A percentile compares a stretch with the other conserved stretches of the same genome.
Conservation (phyloP, 2,329 filamentous ascomycete genomes). For the Curvularia sp. region DNA sequence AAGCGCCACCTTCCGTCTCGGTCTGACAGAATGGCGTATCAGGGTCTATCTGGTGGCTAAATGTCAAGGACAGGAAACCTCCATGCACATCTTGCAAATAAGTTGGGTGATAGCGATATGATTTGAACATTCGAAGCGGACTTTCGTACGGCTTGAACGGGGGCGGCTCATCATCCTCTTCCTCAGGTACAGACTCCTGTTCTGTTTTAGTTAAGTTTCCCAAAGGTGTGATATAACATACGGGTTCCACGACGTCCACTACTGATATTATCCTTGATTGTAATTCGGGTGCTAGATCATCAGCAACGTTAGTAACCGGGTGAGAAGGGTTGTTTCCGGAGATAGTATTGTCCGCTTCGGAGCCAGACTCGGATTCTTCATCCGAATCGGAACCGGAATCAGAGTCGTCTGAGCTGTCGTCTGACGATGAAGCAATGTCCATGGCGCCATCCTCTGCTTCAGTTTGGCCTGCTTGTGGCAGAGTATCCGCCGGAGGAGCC, state of each 20-base stretch:
- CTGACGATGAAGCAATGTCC: constrained; percentile 45
- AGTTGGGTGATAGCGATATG: constrained; percentile 86
- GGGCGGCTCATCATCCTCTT: constrained; percentile 20
- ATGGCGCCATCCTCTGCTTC: constrained; percentile 44
- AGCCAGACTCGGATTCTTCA: constrained; percentile 26
- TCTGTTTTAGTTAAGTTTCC: constrained; percentile 25
- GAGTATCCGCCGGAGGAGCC: not conserved
- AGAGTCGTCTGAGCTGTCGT: constrained; percentile 32
- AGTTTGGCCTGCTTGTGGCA: constrained; percentile 9
- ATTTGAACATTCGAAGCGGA: constrained; percentile 80
- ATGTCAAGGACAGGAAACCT: constrained; percentile 88
- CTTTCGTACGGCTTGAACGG: constrained; percentile 76
- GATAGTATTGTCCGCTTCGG: constrained; percentile 18
- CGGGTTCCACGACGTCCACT: constrained; percentile 19
- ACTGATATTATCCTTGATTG: constrained; percentile 34
- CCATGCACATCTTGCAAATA: constrained; percentile 73
- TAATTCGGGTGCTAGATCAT: constrained; percentile 52
- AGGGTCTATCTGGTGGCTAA: constrained; percentile 87
- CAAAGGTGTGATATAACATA: constrained; percentile 25
- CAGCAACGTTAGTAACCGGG: constrained; percentile 34
- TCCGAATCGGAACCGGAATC: constrained; percentile 30
- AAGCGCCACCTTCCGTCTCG: constrained; percentile 73
- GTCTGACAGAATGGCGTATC: constrained; percentile 76
- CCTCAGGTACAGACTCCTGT: constrained; percentile 22
- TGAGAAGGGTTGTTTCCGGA: constrained; percentile 21